Evolutionary conservation across 2,329 filamentous ascomycete species (phyloP).

Genomic region (Aspergillus novoparasiticus): DNA sequence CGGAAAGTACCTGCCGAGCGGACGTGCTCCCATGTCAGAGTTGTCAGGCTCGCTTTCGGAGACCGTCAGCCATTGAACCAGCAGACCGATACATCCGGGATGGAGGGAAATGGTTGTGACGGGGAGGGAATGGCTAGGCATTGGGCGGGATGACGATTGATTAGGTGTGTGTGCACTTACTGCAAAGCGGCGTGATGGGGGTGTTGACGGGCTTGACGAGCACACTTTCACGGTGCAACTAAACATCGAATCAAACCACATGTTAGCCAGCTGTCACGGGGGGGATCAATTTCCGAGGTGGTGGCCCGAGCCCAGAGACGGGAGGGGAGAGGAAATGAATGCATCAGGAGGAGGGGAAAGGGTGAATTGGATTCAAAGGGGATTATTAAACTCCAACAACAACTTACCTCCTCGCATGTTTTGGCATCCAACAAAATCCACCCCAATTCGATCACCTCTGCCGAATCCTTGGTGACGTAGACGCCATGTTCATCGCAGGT

Average conservation of each 20-base stretch:
- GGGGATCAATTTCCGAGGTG: neutral
- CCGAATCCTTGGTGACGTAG: slow-evolving; percentile 98
- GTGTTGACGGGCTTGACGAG: slow-evolving; percentile 99
- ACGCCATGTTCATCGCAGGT: slow-evolving; percentile 99
- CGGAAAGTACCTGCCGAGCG: slow-evolving; percentile 96
- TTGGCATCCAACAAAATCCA: slow-evolving; percentile 96
- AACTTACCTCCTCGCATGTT: slow-evolving; percentile 83
- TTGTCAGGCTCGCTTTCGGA: slow-evolving; percentile 83
- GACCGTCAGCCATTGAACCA: slow-evolving; percentile 31
- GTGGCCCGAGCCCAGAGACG: neutral
- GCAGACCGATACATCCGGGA: slow-evolving; percentile 23
- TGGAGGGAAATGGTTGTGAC: slow-evolving; percentile 1
- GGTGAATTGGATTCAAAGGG: neutral
- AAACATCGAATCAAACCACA: slow-evolving; percentile 24
- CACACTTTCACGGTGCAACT: slow-evolving; percentile 94
- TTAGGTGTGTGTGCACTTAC: slow-evolving; percentile 63
- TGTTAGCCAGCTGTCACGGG: neutral
- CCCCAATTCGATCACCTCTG: slow-evolving; percentile 97
- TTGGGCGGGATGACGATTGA: slow-evolving; percentile 12
- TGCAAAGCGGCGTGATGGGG: slow-evolving; percentile 96
- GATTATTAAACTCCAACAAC: neutral
- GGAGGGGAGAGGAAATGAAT: neutral
- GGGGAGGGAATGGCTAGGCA: slow-evolving; percentile 3
- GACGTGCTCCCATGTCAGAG: slow-evolving; percentile 98
- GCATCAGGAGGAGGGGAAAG: neutral